phyloP scores from a whole-genome alignment of 495 filamentous ascomycete species.

The Corynascus novoguineensis region DNA sequence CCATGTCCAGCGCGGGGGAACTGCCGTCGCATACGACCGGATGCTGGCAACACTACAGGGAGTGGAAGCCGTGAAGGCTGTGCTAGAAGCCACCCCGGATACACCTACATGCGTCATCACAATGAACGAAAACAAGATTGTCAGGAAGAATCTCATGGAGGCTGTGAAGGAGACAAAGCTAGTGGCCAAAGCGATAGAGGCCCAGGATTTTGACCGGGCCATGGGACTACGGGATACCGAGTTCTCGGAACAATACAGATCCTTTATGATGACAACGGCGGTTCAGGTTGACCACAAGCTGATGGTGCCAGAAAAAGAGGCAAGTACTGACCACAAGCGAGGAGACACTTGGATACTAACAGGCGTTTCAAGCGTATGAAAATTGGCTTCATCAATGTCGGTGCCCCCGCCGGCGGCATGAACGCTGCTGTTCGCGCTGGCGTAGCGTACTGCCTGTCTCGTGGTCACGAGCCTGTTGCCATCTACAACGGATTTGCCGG shows the following conservation, averaged over 20 bases:
- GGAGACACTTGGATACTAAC: conserved; percentile 16
- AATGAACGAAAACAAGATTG: conserved; percentile 96
- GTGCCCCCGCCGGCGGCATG: conserved; percentile 98
- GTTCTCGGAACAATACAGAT: conserved; percentile 86
- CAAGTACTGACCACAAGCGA: conserved; percentile 30
- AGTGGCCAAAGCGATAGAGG: conserved; percentile 73
- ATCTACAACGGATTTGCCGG: conserved; percentile 98
- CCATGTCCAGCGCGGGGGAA: conserved; percentile 91
- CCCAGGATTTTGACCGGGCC: conserved; percentile 74
- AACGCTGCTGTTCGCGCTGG: conserved; percentile 94
- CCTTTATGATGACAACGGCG: conserved; percentile 82
- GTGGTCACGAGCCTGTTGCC: conserved; percentile 84
- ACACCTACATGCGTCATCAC: conserved; percentile 92
- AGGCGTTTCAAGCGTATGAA: conserved; percentile 62
- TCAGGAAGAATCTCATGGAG: conserved; percentile 78
- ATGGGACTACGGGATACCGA: conserved; percentile 87
- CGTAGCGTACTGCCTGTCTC: conserved; percentile 90
- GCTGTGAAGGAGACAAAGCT: conserved; percentile 80
- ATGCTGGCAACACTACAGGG: conserved; percentile 91
- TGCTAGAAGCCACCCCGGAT: conserved; percentile 84
- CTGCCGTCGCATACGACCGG: conserved; percentile 88
- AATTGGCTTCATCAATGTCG: conserved; percentile 93
- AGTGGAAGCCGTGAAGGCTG: conserved; percentile 91
- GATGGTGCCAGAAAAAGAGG: conserved; percentile 65
- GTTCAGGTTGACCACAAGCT: conserved; percentile 41